Percentiles rank a stretch among this genome's conserved stretches.
Conservation (phyloP, 1,284 basidiomycete genomes). For the Cutaneotrichosporon mucoides region DNA sequence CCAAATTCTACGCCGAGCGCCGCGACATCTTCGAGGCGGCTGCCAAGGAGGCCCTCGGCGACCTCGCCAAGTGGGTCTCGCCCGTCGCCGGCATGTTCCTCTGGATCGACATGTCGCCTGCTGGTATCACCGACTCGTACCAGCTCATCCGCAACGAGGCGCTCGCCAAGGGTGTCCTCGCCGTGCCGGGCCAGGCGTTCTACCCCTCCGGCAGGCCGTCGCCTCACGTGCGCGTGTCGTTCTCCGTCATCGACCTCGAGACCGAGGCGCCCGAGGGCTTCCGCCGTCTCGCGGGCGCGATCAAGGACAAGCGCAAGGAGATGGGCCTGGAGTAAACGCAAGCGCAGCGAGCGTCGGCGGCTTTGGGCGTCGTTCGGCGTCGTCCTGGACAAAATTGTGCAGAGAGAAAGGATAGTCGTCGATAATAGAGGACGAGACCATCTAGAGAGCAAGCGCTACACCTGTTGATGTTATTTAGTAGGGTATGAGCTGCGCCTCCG, state of each 20-base stretch:
- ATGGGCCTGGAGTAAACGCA: constrained; percentile 14
- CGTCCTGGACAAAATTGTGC: too few relatives aligned
- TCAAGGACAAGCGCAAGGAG: constrained; percentile 50
- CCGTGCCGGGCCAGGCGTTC: constrained; percentile 73
- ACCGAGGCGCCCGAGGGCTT: constrained; percentile 70
- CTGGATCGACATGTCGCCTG: constrained; percentile 58
- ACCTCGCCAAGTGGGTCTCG: constrained; percentile 72
- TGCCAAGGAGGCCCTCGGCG: constrained; percentile 67
- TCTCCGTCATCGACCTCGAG: constrained; percentile 67
- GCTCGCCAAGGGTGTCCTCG: constrained; percentile 74
- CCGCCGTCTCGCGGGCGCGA: constrained; percentile 60
- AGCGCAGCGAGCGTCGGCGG: too few relatives aligned
- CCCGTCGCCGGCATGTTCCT: constrained; percentile 91
- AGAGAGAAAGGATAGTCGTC: too few relatives aligned
- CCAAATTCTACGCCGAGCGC: constrained; percentile 73
- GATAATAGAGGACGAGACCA: too few relatives aligned
- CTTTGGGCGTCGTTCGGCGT: too few relatives aligned
- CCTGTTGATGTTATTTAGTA: too few relatives aligned
- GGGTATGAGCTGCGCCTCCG: too few relatives aligned
- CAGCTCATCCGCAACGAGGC: constrained; percentile 74
- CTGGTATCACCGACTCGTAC: constrained; percentile 60
- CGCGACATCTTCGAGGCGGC: constrained; percentile 73
- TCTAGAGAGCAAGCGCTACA: too few relatives aligned
- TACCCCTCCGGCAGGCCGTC: constrained; percentile 58
- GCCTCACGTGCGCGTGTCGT: constrained; percentile 70